Base-by-base conservation (phyloP, 331 rosid species). In the Dryas integrifolia region DNA sequence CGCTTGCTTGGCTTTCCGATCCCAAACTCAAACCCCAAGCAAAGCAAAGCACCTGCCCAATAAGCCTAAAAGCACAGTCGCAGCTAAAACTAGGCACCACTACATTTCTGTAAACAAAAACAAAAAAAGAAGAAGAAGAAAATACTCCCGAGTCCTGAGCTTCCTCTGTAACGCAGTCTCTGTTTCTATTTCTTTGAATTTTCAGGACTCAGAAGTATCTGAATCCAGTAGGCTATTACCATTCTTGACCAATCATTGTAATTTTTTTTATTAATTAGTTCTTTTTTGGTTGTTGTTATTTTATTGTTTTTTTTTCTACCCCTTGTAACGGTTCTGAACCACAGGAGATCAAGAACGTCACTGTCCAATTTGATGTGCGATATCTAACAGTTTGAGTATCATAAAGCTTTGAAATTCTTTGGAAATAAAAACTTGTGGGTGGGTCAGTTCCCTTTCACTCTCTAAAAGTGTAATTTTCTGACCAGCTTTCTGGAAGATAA, bases 371-470 rank as follows among this genome's bases (percentile, higher is more conserved):
- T 60, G 69, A 7, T 21, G 9, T 4, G 48, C 67, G 7, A 21
- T 41, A 75, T 66, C 48, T 44, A 24, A 73, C 77, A 43, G 77
- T 64, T 69, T 14, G 48, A 47, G 14, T 24, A 65, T 75, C 66
- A 15, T 53, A 26, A 74, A 15, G 13, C 30, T 30, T 67, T 58
- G 24, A 0, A 76, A 44, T 61, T 44, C 43, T 43, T 0, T 4
- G 64, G 16, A 30, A 12, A 59, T 52, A 7, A 61, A 61, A 46
- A 60, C 5, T 11, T 4, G 3, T 7, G 4, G 40, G 40, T 21
- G 41, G 55, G 64, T 18, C 65, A 7, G 66, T 38, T 24, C 46
- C 48, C 0, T 49, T 67, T 45, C 49, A 40, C 41, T 55, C 43
- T 55, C 49, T 6, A 2, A 21, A 12, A 65, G 35, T 63, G 68